phyloP scores from a whole-genome alignment of 2,329 filamentous ascomycete species.

The Gnomoniopsis sp. region DNA sequence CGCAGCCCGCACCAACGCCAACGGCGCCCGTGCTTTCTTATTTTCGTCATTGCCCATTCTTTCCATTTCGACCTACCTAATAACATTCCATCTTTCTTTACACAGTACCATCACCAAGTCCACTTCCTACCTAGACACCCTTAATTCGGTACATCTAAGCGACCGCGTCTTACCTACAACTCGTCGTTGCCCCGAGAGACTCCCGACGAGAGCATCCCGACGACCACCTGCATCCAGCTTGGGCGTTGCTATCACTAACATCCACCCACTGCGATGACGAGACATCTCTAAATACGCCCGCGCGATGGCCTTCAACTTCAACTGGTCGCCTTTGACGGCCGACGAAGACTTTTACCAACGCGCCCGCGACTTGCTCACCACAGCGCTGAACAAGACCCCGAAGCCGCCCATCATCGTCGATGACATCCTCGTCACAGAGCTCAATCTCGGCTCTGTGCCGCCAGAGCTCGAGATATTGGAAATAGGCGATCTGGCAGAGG shows the following conservation, averaged over 20 bases:
- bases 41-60: background rate
- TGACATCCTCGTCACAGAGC: constrained; percentile 96
- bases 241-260: constrained; percentile 1
- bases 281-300: constrained; percentile 39
- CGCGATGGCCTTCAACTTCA: constrained; percentile 99
- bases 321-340: constrained; percentile 98
- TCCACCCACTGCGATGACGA: constrained; percentile 20
- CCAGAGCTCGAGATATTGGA: constrained; percentile 96
- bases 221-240: background rate
- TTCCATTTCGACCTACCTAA: background rate
- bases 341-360: constrained; percentile 88
- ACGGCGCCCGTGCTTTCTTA: background rate
- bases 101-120: background rate
- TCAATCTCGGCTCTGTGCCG: constrained; percentile 92
- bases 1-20: background rate
- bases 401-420: constrained; percentile 99
- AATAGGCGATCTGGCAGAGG: constrained; percentile 95
- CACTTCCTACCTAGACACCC: background rate
- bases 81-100: background rate
- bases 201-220: background rate
- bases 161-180: background rate
- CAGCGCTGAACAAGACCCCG: constrained; percentile 93
- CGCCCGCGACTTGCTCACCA: constrained; percentile 89
- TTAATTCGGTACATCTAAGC: background rate
- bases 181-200: background rate